Base-by-base conservation (phyloP, 2,329 filamentous ascomycete genomes). In the Thielaviopsis ethacetica region DNA sequence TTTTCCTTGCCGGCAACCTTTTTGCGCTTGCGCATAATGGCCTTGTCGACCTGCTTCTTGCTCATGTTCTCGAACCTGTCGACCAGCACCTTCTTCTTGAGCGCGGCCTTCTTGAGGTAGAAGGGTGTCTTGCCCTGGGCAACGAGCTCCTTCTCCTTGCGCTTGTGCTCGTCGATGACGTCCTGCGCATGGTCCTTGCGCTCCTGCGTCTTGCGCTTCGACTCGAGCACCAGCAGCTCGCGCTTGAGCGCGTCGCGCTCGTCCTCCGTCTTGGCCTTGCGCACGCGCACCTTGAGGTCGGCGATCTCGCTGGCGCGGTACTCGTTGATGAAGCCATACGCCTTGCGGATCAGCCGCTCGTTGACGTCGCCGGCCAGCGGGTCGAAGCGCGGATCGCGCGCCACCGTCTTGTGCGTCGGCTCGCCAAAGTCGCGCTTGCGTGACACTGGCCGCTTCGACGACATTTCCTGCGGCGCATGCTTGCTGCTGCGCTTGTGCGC, bases 81-180 rank as follows among this genome's bases (percentile, higher is more conserved):
- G 67, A 87, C 76, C 62, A 96, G 74, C 59, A 90, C 76, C 71
- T 85, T 76, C 76, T 91, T 89, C 83, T 93, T 95, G 76, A 93
- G 81, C 73, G 96, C 91, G 67, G 84, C 83, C 74, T 84, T 85
- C 81, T 98, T 98, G 66, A 97, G 75, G 71, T 88, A 97, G 73
- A 90, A 98, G 0, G 93, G 91, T 68, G 80, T 82, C 81, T 96
- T 96, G 62, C 93, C 93, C 73, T 94, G 81, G 66, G 83, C 83
- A 56, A 97, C 83, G 62, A 87, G 73, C 69, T 91, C 86, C 73
- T 88, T 90, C 76, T 98, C 93, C 69, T 83, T 78, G 72, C 80
- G 80, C 67, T 86, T 81, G 73, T 97, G 91, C 70, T 86, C 83
- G 52, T 81, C 76, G 58, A 91, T 66, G 50, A 97, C 73, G 60